Evolutionary conservation across 371 early-diverging fungal genomes (phyloP), one percentile per base, ranked within the genome.

Genomic region (Mortierella sp.): DNA sequence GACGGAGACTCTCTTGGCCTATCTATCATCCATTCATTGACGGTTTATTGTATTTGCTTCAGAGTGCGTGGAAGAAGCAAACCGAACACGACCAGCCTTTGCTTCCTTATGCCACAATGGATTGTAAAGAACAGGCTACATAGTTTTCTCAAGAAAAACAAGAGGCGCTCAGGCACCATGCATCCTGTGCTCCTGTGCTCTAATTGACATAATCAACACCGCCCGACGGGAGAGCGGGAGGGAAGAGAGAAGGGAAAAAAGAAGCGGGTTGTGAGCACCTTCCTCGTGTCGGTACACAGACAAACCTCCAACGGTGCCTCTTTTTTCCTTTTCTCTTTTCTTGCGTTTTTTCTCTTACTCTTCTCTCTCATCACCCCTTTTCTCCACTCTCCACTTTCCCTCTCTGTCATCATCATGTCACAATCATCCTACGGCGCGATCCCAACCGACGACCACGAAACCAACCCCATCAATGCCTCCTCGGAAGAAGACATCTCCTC

Each of bases 401-500:
- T 41, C 49, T 16, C 24, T 51, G 32, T 21, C 44, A 56, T 21
- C 44, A 56, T 24, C 51, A 84, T 84, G 84, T 48, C 82, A 38
- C 75, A 75, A 55, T 75, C 80, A 29, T 65, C 81, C 10, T 86
- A 86, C 68, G 87, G 87, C 14, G 56, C 87, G 24, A 79, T 86
- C 71, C 82, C 87, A 4, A 73, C 82, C 10, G 71, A 77, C 3
- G 82, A 81, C 14, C 46, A 27, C 3, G 77, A 80, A 7, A 70
- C 24, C 24, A 18, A 41, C 41, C 41, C 21, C 41, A 12, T 48
- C 29, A 27, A 70, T n/a, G 24, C 29, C 27, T 70, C 58, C 29
- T 46, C 65, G 18, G 58, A 44, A 10, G 58, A 44, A 5, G 68
- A 41, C 21, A 38, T 24, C 21, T 65, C 65, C 4, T 68, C 68